Base-by-base conservation (phyloP, 1,139 yeast species). In the Magnusiomyces fungicola region DNA sequence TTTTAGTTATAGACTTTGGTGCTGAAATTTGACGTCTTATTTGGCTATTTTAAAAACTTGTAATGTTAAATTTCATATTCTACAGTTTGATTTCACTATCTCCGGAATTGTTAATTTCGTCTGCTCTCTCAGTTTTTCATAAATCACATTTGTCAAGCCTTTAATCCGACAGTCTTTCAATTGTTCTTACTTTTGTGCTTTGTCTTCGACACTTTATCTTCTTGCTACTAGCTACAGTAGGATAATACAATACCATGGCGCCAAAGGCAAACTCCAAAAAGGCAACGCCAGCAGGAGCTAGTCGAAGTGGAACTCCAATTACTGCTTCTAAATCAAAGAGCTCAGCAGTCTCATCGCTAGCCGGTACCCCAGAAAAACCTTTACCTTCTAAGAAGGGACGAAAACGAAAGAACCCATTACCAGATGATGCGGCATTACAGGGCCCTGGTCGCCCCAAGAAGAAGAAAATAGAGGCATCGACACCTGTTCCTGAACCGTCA, bases 391-490 rank as follows among this genome's bases (percentile, higher is more conserved):
- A 51, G 39, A 51, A 51, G 19, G 54, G 54, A 18, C 45, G 54
- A 7, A 51, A 51, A 18, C 51, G 51, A 18, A 51, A 51, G 37
- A 47, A 46, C 27, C 50, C 51, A 18, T 34, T 44, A 21, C 40
- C 47, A 2, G 47, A 39, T 18, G 49, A 46, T 16, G 32, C 36
- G 7, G 39, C 45, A 33, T 47, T 30, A 16, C 49, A 42, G 19
- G 50, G 50, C 7, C 53, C 53, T 10, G 50, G 53, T 24, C 39
- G 50, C n/a, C 50, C 50, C 23, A 45, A 45, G 37, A 47, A 47
- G 32, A 50, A 50, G 27, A 47, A 41, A 18, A 29, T 25, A 16
- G 49, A 45, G 14, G 29, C 40, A 25, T 45, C 30, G 25, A 47
- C 30, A 22, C 40, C 32, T 32, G 33, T 24, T 14, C 38, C 21